A percentile compares a stretch with the other conserved stretches of the same genome.
These are phyloP conservation scores for Cercospora nicotianae DNA, from an alignment of 2,329 filamentous ascomycete genomes.

Conservation along the genomic window DNA sequence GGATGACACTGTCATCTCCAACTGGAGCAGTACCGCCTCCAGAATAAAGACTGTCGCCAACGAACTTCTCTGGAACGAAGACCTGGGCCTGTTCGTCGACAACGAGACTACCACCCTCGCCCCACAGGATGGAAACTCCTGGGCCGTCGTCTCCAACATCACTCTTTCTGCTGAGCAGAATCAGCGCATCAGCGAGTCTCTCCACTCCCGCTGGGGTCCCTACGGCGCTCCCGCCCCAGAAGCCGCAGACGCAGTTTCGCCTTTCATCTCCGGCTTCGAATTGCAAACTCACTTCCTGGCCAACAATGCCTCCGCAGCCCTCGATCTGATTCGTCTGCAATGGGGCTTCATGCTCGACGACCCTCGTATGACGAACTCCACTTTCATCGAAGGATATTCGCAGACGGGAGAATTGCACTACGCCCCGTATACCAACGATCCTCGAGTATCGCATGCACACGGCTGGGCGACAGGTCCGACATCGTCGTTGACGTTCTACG, in stretches of 20 bases:
- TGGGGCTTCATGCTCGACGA: constrained; percentile 59
- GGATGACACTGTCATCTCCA: constrained; percentile 43
- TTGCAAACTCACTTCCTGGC: constrained; percentile 49
- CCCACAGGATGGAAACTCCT: constrained; percentile 49
- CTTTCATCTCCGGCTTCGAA: constrained; percentile 52
- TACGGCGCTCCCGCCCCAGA: constrained; percentile 52
- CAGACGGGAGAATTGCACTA: constrained; percentile 51
- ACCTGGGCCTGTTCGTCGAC: constrained; percentile 39
- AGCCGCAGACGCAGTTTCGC: constrained; percentile 49
- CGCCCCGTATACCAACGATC: constrained; percentile 51
- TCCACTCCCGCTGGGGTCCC: constrained; percentile 42
- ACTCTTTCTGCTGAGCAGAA: constrained; percentile 36
- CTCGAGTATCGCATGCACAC: constrained; percentile 52
- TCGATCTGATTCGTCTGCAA: constrained; percentile 49
- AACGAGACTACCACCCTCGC: constrained; percentile 47
- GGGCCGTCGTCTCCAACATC: constrained; percentile 45
- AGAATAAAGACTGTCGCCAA: constrained; percentile 52
- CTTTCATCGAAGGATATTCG: constrained; percentile 55
- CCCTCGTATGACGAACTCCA: constrained; percentile 54
- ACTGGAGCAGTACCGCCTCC: constrained; percentile 42
- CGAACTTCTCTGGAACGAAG: constrained; percentile 41
- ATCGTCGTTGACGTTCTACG: constrained; percentile 46
- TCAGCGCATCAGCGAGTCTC: constrained; percentile 37
- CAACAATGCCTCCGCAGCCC: constrained; percentile 41
- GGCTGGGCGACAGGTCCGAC: constrained; percentile 55